A percentile compares a stretch with the other conserved stretches of the same genome.
Conservation (phyloP, 2,329 filamentous ascomycete species). For the Dactylellina drechsleri region DNA sequence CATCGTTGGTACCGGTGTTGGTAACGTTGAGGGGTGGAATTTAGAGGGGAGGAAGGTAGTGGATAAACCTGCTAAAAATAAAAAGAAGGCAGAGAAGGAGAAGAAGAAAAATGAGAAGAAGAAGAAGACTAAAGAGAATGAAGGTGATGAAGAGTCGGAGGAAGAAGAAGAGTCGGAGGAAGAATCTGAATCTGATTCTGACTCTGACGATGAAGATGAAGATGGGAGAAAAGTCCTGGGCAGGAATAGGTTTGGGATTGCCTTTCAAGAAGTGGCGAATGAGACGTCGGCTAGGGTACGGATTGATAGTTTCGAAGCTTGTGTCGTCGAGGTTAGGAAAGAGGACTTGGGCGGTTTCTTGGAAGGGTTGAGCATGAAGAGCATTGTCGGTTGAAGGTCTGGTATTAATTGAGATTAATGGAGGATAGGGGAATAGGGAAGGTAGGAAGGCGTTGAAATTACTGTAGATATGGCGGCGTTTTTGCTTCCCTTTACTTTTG, state of each 20-base stretch:
- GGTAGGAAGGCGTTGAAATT: slow-evolving; percentile 19
- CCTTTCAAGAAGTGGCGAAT: slow-evolving; percentile 92
- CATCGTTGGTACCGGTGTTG: slow-evolving; percentile 84
- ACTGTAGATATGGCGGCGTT: slow-evolving; percentile 17
- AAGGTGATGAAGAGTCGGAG: slow-evolving; percentile 62
- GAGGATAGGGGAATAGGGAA: background rate
- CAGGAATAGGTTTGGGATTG: slow-evolving; percentile 88
- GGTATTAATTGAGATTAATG: slow-evolving; percentile 2
- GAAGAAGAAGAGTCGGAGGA: slow-evolving; percentile 66
- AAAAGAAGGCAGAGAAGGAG: slow-evolving; percentile 71
- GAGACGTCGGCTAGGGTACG: slow-evolving; percentile 89
- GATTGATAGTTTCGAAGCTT: slow-evolving; percentile 97
- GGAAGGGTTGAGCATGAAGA: slow-evolving; percentile 90
- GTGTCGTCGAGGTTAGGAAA: slow-evolving; percentile 96
- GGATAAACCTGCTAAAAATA: slow-evolving; percentile 72
- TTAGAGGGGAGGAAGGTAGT: slow-evolving; percentile 73
- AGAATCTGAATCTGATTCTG: slow-evolving; percentile 64
- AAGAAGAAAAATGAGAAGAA: slow-evolving; percentile 71
- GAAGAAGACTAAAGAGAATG: slow-evolving; percentile 68
- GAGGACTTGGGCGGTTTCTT: slow-evolving; percentile 91
- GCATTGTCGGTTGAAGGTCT: slow-evolving; percentile 70
- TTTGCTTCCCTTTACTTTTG: slow-evolving; percentile 1
- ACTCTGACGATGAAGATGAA: slow-evolving; percentile 67
- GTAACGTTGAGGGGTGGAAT: slow-evolving; percentile 77
- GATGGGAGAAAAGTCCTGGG: slow-evolving; percentile 75